phyloP scores from a whole-genome alignment of 352 stramenopile genomes.

The Phytophthora nicotianae region DNA sequence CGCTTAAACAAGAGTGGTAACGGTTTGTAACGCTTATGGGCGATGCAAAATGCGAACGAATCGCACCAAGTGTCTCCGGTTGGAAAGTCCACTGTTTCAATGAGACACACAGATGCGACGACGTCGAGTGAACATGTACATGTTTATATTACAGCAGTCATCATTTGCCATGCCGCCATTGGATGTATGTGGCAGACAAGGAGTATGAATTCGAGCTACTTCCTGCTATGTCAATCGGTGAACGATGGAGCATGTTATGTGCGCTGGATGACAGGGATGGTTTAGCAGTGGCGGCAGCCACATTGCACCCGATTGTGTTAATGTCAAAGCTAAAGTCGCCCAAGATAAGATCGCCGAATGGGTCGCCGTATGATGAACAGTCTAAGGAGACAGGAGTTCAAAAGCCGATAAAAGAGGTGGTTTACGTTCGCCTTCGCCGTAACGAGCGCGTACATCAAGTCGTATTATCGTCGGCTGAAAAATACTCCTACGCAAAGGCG shows the following conservation, averaged over 20 bases:
- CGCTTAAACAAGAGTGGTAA: background rate
- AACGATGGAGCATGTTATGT: background rate
- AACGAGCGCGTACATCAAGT: background rate
- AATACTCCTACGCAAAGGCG: background rate
- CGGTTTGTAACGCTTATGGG: background rate
- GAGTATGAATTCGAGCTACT: background rate
- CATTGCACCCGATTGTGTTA: background rate
- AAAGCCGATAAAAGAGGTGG: background rate
- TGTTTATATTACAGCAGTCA: background rate
- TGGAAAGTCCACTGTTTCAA: conserved; percentile 2
- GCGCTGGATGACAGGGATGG: background rate
- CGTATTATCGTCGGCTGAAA: background rate
- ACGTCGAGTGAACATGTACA: background rate
- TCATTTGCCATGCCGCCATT: background rate
- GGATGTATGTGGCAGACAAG: background rate
- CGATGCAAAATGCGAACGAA: background rate
- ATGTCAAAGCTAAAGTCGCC: background rate
- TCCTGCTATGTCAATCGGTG: background rate
- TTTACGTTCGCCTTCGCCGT: background rate
- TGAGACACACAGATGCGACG: background rate
- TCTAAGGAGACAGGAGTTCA: background rate
- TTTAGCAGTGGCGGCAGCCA: background rate
- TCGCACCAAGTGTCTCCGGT: background rate
- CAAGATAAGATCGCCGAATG: background rate
- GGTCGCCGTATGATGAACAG: background rate